Base-by-base conservation (phyloP, 495 filamentous ascomycete species). In the Trichoderma gamsii region DNA sequence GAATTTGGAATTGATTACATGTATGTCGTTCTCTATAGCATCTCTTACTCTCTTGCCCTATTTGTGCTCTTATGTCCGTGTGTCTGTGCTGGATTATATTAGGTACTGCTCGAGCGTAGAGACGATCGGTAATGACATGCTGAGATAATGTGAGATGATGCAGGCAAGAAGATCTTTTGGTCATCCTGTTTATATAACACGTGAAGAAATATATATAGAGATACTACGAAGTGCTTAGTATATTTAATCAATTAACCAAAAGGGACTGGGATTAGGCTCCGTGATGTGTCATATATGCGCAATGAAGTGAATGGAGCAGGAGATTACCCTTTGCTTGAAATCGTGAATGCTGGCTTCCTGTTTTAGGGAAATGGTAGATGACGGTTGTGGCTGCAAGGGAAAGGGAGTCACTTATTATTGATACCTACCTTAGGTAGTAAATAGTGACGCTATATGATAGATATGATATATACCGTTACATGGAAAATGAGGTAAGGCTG, bases 211-310 rank as follows among this genome's bases (percentile, higher is more conserved):
- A 38, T 38, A 38, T 38, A 38, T 38, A 38, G 5, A 38, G 4
- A 38, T 38, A 38, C 7, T 38, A 38, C 35, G 5, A 38, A 38
- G 35, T 38, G 29, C 29, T 29, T 29, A 38, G 2, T 38, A 38
- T 38, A 38, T 38, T 4, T 29, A 1, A 29, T 29, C 29, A 29
- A 4, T 29, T 7, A 38, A 38, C 5, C 5, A 38, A 38, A 38
- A 9, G 35, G 35, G 8, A 16, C 15, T 15, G n/a, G n/a, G 44
- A 16, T 27, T 9, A 27, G 32, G 56, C 56, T 23, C 25, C 56
- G 25, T 61, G 56, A 61, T 61, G 56, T 61, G 56, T 61, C 56
- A 61, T 25, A 61, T 61, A 61, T 61, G 56, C 56, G 56, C 25
- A 25, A 35, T 12, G 56, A 61, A 38, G 3, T 11, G 9, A 61